A percentile compares a stretch with the other conserved stretches of the same genome.
These are phyloP conservation scores for Lantana camara DNA, from an alignment of 257 asterid species.

Conservation along the genomic window DNA sequence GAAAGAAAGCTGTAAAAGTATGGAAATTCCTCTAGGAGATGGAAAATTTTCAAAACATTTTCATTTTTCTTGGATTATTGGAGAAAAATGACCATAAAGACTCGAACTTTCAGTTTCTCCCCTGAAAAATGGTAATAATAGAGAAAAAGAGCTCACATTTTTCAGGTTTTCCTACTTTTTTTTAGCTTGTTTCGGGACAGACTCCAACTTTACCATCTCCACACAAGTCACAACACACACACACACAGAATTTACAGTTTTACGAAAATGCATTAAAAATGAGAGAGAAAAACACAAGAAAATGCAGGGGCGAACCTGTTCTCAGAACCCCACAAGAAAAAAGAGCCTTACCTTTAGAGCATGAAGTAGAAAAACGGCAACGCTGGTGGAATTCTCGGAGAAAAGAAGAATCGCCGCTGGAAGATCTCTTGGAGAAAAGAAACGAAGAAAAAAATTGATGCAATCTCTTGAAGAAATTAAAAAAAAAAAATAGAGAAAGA, in stretches of 20 bases:
- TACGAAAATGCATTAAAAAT: not conserved
- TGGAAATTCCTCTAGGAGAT: constrained; percentile 4
- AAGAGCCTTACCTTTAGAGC: not conserved
- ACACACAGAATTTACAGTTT: too few relatives aligned
- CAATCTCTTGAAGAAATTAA: too few relatives aligned
- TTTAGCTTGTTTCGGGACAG: not conserved
- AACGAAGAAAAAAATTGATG: too few relatives aligned
- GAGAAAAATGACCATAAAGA: constrained; percentile 20
- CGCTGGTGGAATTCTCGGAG: too few relatives aligned
- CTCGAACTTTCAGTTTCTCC: constrained; percentile 23
- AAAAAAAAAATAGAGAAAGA: too few relatives aligned
- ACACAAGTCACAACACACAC: too few relatives aligned
- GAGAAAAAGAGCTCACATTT: not conserved
- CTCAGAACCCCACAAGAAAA: constrained; percentile 28
- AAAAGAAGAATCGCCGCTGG: too few relatives aligned
- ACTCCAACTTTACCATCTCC: not conserved
- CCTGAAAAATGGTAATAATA: constrained; percentile 8
- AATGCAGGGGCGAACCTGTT: constrained; percentile 42
- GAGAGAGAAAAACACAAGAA: constrained; percentile 6
- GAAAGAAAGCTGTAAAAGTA: not conserved
- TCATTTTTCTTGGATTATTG: constrained; percentile 4
- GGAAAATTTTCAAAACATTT: not conserved
- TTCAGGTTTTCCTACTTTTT: not conserved
- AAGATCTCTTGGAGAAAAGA: too few relatives aligned
- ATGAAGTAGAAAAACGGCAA: constrained; percentile 22